Evolutionary conservation across 257 asterid species (phyloP), one percentile per base, ranked within the genome.

Genomic region (Prunella vulgaris): DNA sequence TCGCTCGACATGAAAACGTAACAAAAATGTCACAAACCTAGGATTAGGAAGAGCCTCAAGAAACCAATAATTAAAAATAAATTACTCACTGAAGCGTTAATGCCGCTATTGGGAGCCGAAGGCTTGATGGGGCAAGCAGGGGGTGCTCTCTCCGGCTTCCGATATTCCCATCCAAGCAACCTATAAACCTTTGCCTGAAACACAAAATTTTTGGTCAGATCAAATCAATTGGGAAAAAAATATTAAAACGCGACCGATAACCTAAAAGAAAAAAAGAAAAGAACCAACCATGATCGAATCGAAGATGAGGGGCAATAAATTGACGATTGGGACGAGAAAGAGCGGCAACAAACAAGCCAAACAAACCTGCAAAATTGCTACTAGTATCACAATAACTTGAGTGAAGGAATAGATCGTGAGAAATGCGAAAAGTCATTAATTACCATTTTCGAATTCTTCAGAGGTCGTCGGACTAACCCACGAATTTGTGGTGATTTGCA

Each of bases 311-410:
- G 99, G 97, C 78, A 93, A 74, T 10, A 90, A 22, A 76, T 90
- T 93, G 85, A 93, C 90, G 83, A 93, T 86, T 53, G 98, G 98
- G 48, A 93, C 91, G 52, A 93, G 90, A 80, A 93, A 93, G 27
- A 90, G 82, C 64, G 97, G 97, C 79, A 93, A 66, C 83, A 93
- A 80, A 72, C 99, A 93, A 70, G 85, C 89, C 75, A 93, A 22
- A 75, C 99, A 93, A 62, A 93, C 99, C 99, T 93, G 76, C 70
- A 63, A 56, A 71, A 37, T 54, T 25, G 13, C 10, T 25, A 2
- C 40, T 32, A 20, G 10, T 32, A 52, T 46, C n/a, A 30, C 10
- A 18, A 52, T 3, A 73, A 27, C 0, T 63, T 4, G 64, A 14
- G 40, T 33, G 35, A 5, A 10, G 32, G 25, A 75, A 48, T 54